These are phyloP conservation scores for Dactylellina sp. DNA, from an alignment of 2,329 filamentous ascomycete species.

Conservation along the genomic window DNA sequence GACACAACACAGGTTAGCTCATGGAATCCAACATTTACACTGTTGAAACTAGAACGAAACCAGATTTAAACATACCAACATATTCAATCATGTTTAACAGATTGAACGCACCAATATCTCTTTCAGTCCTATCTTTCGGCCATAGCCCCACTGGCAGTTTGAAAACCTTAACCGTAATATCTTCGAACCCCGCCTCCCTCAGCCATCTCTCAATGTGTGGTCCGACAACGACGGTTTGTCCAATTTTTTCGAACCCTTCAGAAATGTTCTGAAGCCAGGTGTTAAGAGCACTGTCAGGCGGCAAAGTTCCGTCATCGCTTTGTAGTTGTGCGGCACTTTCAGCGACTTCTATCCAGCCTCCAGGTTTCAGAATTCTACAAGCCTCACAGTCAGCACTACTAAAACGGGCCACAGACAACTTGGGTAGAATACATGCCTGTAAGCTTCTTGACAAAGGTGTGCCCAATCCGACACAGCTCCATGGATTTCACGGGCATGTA, in stretches of 20 bases:
- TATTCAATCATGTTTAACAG: constrained; percentile 60
- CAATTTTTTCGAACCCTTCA: constrained; percentile 49
- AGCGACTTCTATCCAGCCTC: constrained; percentile 65
- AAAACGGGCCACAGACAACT: background rate
- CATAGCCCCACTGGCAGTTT: constrained; percentile 71
- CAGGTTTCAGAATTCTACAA: constrained; percentile 65
- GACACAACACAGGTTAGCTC: constrained; percentile 37
- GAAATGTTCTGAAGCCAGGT: constrained; percentile 55
- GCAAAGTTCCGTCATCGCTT: constrained; percentile 54
- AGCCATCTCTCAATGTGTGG: constrained; percentile 57
- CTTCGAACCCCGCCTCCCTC: constrained; percentile 67
- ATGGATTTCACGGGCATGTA: constrained; percentile 71
- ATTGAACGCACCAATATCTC: constrained; percentile 59
- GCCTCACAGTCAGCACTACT: background rate
- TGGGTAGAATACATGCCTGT: constrained; percentile 16
- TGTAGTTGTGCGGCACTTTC: constrained; percentile 56
- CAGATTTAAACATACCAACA: constrained; percentile 53
- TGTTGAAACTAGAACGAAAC: background rate
- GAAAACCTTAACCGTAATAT: constrained; percentile 68
- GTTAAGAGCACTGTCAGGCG: constrained; percentile 36
- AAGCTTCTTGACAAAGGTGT: constrained; percentile 53
- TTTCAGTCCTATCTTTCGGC: constrained; percentile 64
- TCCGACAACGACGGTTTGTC: constrained; percentile 39
- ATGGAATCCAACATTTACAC: constrained; percentile 31
- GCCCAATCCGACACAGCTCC: constrained; percentile 71